phyloP scores from a whole-genome alignment of 768 basidiomycete species.

The Kwoniella mangroviensis region DNA sequence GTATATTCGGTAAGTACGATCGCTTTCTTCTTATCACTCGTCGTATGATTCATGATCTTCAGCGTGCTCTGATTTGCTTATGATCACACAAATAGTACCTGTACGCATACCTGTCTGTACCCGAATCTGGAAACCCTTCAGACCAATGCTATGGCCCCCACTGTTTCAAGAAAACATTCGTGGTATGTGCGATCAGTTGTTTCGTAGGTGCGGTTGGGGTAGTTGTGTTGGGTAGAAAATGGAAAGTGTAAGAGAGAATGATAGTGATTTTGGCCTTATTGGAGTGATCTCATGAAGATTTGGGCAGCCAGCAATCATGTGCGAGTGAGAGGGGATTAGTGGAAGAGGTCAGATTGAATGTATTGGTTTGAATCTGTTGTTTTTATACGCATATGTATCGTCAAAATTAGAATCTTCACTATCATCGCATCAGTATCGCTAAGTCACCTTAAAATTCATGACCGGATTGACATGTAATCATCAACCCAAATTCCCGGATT shows the following conservation, averaged over 20 bases:
- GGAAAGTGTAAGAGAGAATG: slow-evolving; percentile 42
- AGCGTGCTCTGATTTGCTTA: neutral
- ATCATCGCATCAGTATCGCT: no score
- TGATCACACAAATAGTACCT: slow-evolving; percentile 43
- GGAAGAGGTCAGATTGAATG: no score
- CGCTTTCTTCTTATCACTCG: neutral
- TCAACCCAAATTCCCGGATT: no score
- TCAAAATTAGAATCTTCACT: no score
- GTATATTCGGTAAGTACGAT: slow-evolving; percentile 51
- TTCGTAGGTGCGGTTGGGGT: slow-evolving; percentile 43
- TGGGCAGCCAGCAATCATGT: no score
- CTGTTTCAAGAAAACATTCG: slow-evolving; percentile 51
- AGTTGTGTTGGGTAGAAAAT: slow-evolving; percentile 42
- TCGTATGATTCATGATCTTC: neutral
- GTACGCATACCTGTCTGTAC: slow-evolving; percentile 46
- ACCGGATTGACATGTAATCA: no score
- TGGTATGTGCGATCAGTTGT: slow-evolving; percentile 46
- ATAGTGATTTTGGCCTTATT: no score
- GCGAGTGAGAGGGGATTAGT: no score
- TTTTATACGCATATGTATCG: no score
- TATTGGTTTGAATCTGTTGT: no score
- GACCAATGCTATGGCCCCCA: slow-evolving; percentile 46
- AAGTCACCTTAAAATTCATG: no score
- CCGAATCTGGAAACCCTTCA: slow-evolving; percentile 11
- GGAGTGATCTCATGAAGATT: no score